Conservation (phyloP, 2,329 filamentous ascomycete species). For the Cytospora piceae region DNA sequence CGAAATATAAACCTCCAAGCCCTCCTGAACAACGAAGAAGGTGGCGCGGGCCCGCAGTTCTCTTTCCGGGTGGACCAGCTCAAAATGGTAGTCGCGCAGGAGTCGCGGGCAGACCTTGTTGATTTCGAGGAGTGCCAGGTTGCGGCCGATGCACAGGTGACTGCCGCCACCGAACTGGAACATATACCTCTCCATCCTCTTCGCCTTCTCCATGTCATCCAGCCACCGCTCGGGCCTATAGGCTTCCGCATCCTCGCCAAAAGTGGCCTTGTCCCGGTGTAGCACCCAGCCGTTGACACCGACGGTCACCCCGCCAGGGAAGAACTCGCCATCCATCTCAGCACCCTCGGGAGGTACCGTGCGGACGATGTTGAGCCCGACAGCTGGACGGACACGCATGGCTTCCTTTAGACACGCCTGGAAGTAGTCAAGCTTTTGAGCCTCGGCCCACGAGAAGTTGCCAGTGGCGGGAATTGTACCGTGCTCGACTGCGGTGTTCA, state of each 20-base stretch:
- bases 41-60: conserved; percentile 58
- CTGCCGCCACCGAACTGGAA: conserved; percentile 61
- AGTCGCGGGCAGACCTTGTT: conserved; percentile 62
- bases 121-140: conserved; percentile 59
- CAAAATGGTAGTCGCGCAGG: conserved; percentile 57
- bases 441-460: conserved; percentile 53
- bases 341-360: conserved; percentile 55
- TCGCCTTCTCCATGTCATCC: conserved; percentile 47
- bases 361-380: conserved; percentile 58
- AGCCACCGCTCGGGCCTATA: conserved; percentile 62
- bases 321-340: conserved; percentile 53
- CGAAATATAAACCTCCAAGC: conserved; percentile 56
- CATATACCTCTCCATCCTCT: conserved; percentile 58
- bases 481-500: conserved; percentile 45
- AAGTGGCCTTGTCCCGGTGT: conserved; percentile 51
- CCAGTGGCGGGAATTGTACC: conserved; percentile 43
- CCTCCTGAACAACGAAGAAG: conserved; percentile 64
- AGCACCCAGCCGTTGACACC: conserved; percentile 60
- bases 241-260: conserved; percentile 55
- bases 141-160: conserved; percentile 59
- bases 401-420: conserved; percentile 61
- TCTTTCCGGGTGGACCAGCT: conserved; percentile 53
- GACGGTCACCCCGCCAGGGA: conserved; percentile 56
- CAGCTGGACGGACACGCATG: conserved; percentile 59
- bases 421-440: conserved; percentile 55